Conservation (phyloP, 106 monocot genomes). For the Platanthera zijinensis region DNA sequence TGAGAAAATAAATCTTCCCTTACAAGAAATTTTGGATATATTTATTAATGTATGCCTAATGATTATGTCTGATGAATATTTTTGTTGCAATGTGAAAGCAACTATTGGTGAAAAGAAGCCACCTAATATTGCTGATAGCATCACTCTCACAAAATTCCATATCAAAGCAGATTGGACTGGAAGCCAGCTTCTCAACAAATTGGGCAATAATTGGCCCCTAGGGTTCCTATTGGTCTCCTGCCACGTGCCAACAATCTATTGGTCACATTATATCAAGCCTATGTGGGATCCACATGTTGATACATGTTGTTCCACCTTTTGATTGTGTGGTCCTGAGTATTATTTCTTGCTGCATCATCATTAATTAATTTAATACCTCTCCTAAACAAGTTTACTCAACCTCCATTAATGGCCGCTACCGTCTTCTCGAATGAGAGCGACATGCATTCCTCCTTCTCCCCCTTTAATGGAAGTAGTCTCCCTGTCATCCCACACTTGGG, state of each 20-base stretch:
- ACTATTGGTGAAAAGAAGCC: not conserved
- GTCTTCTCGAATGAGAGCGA: not conserved
- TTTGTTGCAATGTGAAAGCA: not conserved
- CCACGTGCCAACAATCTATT: not conserved
- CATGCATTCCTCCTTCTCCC: not conserved
- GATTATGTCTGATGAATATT: too few relatives aligned
- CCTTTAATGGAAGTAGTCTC: constrained; percentile 6
- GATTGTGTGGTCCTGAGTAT: constrained; percentile 1
- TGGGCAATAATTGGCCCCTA: constrained; percentile 3
- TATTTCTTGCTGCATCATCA: not conserved
- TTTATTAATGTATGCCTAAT: too few relatives aligned
- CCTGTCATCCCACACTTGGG: constrained; percentile 5
- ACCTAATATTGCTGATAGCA: not conserved
- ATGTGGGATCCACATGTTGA: not conserved
- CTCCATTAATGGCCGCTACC: not conserved
- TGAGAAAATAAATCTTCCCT: too few relatives aligned
- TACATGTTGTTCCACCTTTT: not conserved
- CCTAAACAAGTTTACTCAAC: not conserved
- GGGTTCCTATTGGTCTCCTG: not conserved
- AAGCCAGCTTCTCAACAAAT: not conserved
- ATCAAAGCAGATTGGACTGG: constrained; percentile 4
- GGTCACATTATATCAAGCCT: not conserved
- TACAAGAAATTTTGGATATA: too few relatives aligned
- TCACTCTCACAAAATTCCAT: not conserved
- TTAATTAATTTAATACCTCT: not conserved